Percentiles rank a stretch among this genome's conserved stretches.
Conservation (phyloP, 768 basidiomycete species). For the Kwoniella pini region DNA sequence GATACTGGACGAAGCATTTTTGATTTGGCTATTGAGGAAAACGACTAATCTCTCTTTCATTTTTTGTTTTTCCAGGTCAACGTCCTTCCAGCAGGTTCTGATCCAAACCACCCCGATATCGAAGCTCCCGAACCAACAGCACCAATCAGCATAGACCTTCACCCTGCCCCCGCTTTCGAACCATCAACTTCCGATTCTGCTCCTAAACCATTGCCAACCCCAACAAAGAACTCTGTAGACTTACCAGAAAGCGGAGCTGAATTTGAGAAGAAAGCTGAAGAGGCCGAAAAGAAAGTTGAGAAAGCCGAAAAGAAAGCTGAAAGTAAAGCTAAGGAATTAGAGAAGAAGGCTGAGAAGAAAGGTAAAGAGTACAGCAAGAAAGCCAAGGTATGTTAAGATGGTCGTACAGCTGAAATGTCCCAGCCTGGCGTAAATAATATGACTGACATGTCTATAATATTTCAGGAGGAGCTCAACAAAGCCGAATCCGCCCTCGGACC, state of each 20-base stretch:
- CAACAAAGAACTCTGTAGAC: constrained; percentile 24
- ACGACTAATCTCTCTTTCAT: background rate
- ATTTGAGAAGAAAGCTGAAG: constrained; percentile 27
- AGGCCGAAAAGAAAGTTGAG: constrained; percentile 54
- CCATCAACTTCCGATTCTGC: constrained; percentile 32
- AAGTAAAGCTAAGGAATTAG: constrained; percentile 22
- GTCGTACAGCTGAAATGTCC: background rate
- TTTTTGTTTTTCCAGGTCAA: constrained; percentile 30
- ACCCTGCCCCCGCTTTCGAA: constrained; percentile 27
- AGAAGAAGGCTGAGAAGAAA: constrained; percentile 24
- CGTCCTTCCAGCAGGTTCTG: constrained; percentile 49
- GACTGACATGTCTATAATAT: background rate
- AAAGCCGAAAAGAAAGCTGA: constrained; percentile 54
- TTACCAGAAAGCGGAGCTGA: constrained; percentile 42
- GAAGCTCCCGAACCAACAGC: constrained; percentile 26
- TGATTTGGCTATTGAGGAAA: background rate
- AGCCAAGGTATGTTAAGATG: constrained; percentile 27
- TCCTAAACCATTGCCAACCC: constrained; percentile 41
- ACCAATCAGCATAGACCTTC: constrained; percentile 25
- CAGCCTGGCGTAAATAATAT: background rate
- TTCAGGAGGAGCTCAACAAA: constrained; percentile 47
- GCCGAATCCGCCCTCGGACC: constrained; percentile 45
- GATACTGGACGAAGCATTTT: too few relatives aligned
- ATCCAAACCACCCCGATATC: constrained; percentile 41
- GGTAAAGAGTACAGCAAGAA: constrained; percentile 35